These are phyloP conservation scores for Trichophyton schoenleinii DNA, from an alignment of 2,329 filamentous ascomycete genomes.

Conservation along the genomic window DNA sequence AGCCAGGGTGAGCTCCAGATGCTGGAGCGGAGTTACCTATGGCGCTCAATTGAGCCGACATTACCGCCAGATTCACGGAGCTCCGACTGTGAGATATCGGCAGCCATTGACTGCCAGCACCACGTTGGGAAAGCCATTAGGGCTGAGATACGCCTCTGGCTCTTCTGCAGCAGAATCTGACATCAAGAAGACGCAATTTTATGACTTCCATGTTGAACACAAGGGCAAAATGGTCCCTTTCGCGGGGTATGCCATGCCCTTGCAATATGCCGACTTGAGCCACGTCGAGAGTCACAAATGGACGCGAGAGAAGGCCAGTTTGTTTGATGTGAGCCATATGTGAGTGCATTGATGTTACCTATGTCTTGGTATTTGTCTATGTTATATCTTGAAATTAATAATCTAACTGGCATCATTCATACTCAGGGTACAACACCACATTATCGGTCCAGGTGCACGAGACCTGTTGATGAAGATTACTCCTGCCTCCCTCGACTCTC, in stretches of 20 bases:
- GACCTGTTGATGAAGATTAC: constrained; percentile 76
- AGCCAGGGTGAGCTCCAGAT: neutral
- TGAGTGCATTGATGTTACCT: constrained; percentile 35
- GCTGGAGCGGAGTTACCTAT: neutral
- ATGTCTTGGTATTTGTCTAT: neutral
- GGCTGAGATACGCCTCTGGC: constrained; percentile 25
- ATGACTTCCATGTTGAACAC: constrained; percentile 62
- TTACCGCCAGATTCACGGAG: neutral
- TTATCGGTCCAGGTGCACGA: constrained; percentile 67
- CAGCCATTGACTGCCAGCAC: constrained; percentile 9
- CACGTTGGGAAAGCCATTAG: constrained; percentile 10
- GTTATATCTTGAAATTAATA: neutral
- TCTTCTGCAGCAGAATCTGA: constrained; percentile 13
- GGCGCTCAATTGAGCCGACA: neutral
- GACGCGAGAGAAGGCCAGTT: constrained; percentile 72
- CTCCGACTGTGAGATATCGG: constrained; percentile 20
- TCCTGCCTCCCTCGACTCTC: constrained; percentile 55
- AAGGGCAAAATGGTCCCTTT: constrained; percentile 96
- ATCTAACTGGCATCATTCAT: neutral
- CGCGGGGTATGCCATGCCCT: constrained; percentile 82
- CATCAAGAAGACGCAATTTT: constrained; percentile 51
- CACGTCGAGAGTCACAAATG: constrained; percentile 79
- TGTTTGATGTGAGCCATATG: constrained; percentile 98
- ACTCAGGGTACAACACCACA: constrained; percentile 60
- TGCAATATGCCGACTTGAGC: constrained; percentile 68